Conservation (phyloP, 1,284 basidiomycete genomes). For the Ustilago shanxiensis region DNA sequence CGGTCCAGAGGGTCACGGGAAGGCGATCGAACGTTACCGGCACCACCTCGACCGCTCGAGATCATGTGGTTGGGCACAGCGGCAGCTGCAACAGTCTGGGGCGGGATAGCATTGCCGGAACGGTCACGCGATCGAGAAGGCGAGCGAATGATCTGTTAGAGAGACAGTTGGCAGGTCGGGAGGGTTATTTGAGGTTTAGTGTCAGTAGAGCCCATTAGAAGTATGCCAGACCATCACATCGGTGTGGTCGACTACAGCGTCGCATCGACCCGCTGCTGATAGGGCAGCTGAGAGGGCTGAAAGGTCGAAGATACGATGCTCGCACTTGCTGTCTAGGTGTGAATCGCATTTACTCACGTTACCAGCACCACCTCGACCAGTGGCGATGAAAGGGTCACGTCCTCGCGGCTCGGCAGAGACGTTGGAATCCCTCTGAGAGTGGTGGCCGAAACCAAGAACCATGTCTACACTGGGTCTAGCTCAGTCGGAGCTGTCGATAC, state of each 20-base stretch:
- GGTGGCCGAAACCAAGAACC: slow-evolving; percentile 54
- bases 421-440: slow-evolving; percentile 43
- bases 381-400: slow-evolving; percentile 58
- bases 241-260: neutral
- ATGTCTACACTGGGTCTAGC: slow-evolving; percentile 19
- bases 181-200: neutral
- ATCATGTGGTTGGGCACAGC: slow-evolving; percentile 46
- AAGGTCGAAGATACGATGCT: neutral
- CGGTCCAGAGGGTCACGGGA: slow-evolving; percentile 75
- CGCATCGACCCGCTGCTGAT: neutral
- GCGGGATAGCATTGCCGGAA: slow-evolving; percentile 36
- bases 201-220: neutral
- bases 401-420: slow-evolving; percentile 50
- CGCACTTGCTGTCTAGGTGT: neutral
- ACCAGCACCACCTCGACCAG: slow-evolving; percentile 64
- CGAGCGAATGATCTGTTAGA: slow-evolving; percentile 51
- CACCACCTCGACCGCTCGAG: slow-evolving; percentile 81
- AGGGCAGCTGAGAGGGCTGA: neutral
- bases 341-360: slow-evolving; percentile 54
- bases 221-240: no score
- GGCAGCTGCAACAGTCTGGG: slow-evolving; percentile 23
- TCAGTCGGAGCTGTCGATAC: neutral
- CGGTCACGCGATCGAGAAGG: slow-evolving; percentile 54
- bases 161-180: neutral
- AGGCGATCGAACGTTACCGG: slow-evolving; percentile 81